Base-by-base conservation (phyloP, 768 basidiomycete genomes). In the Filobasidium wieringae region DNA sequence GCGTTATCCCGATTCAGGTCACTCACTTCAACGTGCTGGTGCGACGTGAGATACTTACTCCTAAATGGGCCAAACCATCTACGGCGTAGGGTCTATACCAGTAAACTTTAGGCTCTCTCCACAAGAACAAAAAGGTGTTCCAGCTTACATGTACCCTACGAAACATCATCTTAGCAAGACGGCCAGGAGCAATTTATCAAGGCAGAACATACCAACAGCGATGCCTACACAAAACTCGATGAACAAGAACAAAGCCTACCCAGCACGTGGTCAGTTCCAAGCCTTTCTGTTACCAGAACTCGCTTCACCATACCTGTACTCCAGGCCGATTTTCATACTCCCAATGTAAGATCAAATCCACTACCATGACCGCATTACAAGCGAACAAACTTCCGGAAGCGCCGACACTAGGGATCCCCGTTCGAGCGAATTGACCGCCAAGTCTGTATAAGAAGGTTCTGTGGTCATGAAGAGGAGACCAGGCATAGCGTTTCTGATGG, bases 361-460 rank as follows among this genome's bases (percentile, higher is more conserved):
- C 84, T 84, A 88, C 33, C 7, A 66, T 58, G 19, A 66, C 66
- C 7, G 68, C 68, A 49, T 68, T 69, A 66, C 86, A 87, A 15
- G 88, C 89, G 57, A 93, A 91, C 55, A 96, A 86, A 0, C 92
- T 89, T 6, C 93, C 93, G 63, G 85, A 87, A 1, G 93, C 95
- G 41, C 93, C 93, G 11, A 90, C 80, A 12, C 87, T 89, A 0
- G 93, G 91, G 19, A 84, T 75, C 7, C 90, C 92, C 3, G 91
- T 85, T 12, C 93, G 76, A 11, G 88, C 79, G 69, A 97, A 97
- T 74, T 95, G 96, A 1, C 89, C 90, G 24, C 93, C 92, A 27
- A 97, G 78, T 26, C 90, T 86, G 36, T 37, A 37, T 37, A n/a
- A n/a, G 36, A 37, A 9, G 36, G 36, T 9, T 37, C n/a, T n/a